Evolutionary conservation across 1,284 basidiomycete genomes (phyloP), one percentile per base, ranked within the genome.

Genomic region (Thecaphora thlaspeos): DNA sequence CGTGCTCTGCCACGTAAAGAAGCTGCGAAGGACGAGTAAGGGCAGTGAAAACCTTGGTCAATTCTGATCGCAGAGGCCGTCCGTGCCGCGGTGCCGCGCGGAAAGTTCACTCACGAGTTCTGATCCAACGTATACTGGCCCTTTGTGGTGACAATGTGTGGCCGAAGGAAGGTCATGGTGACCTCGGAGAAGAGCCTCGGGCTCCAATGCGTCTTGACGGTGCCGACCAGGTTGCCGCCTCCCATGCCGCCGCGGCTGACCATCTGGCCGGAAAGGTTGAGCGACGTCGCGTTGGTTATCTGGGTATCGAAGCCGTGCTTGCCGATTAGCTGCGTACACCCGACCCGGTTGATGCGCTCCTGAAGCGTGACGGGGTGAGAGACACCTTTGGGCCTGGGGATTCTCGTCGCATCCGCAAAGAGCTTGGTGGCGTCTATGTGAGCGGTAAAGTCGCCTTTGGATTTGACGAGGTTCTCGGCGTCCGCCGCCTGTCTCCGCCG

Each of bases 361-460:
- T 38, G 24, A 5, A 62, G 41, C 0, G 63, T 61, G 12, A 71
- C 44, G 4, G 48, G 45, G 90, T 91, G 1, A 85, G 87, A 60
- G 81, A 81, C 95, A 4, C 94, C 94, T 80, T 79, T 94, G 42
- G 85, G 88, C 3, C 95, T 95, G 78, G 92, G 92, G 9, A 81
- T 82, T 41, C 90, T 88, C 80, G 91, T 94, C 88, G 74, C 88
- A 42, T 81, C 55, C 8, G 61, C 62, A 43, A 77, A 77, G 30
- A 77, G 46, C n/a, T 65, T 48, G n/a, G 48, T 58, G 7, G 73
- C 73, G 55, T 77, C 72, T 36, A 77, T 49, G 38, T 59, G 55
- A 11, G 68, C 70, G 21, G 59, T 65, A 42, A 75, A 75, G 37
- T 80, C 80, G 49, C 82, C 84, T 73, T 80, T 83, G 28, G 82